Evolutionary conservation across 176 grass and related monocot genomes (phyloP), one percentile per base, ranked within the genome.

Genomic region (Aegilops sharonensis): DNA sequence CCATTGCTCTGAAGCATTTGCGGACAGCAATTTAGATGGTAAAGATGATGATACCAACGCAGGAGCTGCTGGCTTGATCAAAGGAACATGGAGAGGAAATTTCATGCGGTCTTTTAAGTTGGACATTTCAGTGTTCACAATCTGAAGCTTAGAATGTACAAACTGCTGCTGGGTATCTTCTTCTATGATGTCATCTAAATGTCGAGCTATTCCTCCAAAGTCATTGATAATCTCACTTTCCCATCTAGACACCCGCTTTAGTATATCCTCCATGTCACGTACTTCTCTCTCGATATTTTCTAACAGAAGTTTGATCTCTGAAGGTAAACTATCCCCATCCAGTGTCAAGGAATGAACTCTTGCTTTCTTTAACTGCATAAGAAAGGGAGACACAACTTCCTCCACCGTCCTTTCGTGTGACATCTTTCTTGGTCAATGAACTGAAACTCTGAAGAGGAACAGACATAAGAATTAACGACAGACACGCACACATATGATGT

Each of bases 101-200:
- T 73, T 70, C 87, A 89, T 79, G 59, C 81, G 87, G 64, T 79
- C 75, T 89, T 84, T 84, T 79, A 84, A 72, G n/a, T 73, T 73
- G 15, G 66, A 89, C 75, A 89, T 84, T 78, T 84, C 81, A 79
- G 54, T 30, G 15, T 40, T 73, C 56, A 89, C 75, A 65, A 65
- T 64, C 68, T 79, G 75, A 42, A 89, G 87, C 17, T 72, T 89
- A 5, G 56, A 72, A 73, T 3, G 5, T 89, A 89, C 39, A 40
- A 77, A 84, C 23, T 63, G 61, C 11, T 72, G 39, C 8, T 89
- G 81, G 31, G 15, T 72, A 35, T 84, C 87, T 89, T 79, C 87
- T 79, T 89, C 87, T 30, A 89, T 64, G 30, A 89, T 89, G 61
- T 89, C 81, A 72, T 89, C 87, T 59, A 89, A 84, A 84, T 89